A percentile compares a stretch with the other conserved stretches of the same genome.
Evolutionary conservation across 2,329 filamentous ascomycete genomes (phyloP).

Genomic region (Sarocladium oryzae): DNA sequence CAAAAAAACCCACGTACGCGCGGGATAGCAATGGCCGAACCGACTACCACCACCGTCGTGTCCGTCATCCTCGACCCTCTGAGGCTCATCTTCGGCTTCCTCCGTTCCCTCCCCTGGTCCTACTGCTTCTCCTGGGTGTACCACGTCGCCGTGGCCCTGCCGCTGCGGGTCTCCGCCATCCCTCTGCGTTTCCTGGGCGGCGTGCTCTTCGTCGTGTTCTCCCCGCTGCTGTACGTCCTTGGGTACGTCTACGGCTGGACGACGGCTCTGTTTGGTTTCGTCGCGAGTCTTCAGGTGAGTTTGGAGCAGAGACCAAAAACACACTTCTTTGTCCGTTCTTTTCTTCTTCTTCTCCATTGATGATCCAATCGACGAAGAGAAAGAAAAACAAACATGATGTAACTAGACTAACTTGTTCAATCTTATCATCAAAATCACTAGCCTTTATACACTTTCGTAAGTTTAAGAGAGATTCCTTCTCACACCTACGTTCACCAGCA

Average conservation of each 20-base stretch:
- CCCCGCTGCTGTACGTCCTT: constrained; percentile 29
- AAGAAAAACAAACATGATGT: too few relatives aligned
- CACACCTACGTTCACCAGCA: constrained; percentile 1
- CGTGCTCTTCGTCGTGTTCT: constrained; percentile 25
- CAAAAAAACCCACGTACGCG: too few relatives aligned
- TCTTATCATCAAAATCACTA: constrained; percentile 13
- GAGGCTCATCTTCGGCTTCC: constrained; percentile 18
- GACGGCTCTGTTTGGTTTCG: constrained; percentile 19
- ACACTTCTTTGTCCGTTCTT: not conserved
- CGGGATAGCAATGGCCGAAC: constrained; percentile 12
- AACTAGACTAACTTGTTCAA: not conserved
- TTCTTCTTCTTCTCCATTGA: not conserved
- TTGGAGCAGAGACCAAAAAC: constrained; percentile 11
- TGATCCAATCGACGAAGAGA: not conserved
- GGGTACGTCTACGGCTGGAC: constrained; percentile 20
- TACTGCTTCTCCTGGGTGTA: constrained; percentile 15
- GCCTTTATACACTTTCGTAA: constrained; percentile 38
- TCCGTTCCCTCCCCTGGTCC: constrained; percentile 21
- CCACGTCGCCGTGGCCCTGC: constrained; percentile 18
- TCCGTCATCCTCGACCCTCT: constrained; percentile 20
- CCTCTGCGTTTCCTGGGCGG: constrained; percentile 22
- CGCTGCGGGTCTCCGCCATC: constrained; percentile 23
- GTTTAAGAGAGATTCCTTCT: constrained; percentile 12
- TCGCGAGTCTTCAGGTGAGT: constrained; percentile 31
- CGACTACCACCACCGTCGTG: constrained; percentile 14